Evolutionary conservation across 805 yeast genomes (phyloP).

Genomic region (Candida silvatica): DNA sequence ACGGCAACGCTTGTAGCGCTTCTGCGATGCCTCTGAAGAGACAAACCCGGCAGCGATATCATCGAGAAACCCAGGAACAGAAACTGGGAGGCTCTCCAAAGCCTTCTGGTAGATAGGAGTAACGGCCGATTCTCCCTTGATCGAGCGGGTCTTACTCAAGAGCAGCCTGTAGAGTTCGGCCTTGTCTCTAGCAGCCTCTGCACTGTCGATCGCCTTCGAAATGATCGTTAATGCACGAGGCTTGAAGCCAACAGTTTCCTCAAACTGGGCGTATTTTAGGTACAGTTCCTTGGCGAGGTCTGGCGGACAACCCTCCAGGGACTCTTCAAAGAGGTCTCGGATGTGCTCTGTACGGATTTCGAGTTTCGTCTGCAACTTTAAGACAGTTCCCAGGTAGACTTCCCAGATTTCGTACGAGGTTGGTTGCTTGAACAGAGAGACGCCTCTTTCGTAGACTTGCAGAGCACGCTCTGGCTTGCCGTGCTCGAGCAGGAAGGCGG

Average conservation of each 20-base stretch:
- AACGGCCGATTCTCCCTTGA: constrained; percentile 33
- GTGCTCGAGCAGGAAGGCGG: constrained; percentile 45
- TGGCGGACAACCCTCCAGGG: constrained; percentile 43
- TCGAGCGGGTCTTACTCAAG: constrained; percentile 30
- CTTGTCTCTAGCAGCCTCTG: constrained; percentile 21
- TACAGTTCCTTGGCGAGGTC: constrained; percentile 40
- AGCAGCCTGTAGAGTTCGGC: constrained; percentile 35
- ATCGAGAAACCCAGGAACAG: constrained; percentile 20
- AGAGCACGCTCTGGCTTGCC: constrained; percentile 40
- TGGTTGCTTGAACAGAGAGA: constrained; percentile 52
- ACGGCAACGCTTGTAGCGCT: constrained; percentile 55
- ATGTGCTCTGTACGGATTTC: constrained; percentile 40
- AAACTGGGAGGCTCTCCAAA: constrained; percentile 24
- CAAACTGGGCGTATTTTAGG: constrained; percentile 53
- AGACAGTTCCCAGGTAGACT: constrained; percentile 47
- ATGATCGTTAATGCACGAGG: constrained; percentile 38
- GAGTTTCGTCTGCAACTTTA: constrained; percentile 24
- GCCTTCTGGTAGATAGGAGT: constrained; percentile 47
- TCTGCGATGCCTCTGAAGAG: constrained; percentile 41
- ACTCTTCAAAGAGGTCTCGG: constrained; percentile 68
- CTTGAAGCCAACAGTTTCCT: constrained; percentile 43
- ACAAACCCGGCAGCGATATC: constrained; percentile 48
- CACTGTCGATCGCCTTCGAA: constrained; percentile 29
- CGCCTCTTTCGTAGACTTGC: constrained; percentile 59
- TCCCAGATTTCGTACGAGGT: constrained; percentile 66